Base-by-base conservation (phyloP, 352 stramenopile species). In the Phytophthora pistaciae region DNA sequence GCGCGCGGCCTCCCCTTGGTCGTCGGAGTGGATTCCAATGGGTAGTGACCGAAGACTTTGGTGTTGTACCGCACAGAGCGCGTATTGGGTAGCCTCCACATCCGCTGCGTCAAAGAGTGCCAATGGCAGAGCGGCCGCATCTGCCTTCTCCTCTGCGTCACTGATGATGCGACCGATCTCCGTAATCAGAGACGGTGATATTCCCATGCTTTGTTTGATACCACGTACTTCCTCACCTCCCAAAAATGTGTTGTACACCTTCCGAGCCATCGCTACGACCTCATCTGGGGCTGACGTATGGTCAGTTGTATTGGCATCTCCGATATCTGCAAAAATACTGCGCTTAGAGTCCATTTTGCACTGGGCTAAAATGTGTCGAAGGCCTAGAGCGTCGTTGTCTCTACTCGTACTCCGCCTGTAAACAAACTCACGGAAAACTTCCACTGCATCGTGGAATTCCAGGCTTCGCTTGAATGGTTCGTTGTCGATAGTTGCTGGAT, bases 401-500 rank as follows among this genome's bases (percentile, higher is more conserved):
- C 9, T n/a, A 29, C 9, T 16, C 9, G 38, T 33, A 4, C 23
- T n/a, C 23, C 56, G 56, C 5, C 44, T 33, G 16, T 70, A 75
- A 1, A 66, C 55, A 55, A 70, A 75, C 18, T 84, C 82, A 18
- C 72, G 64, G 27, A 86, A 91, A 18, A 84, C 71, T 59, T 84
- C 80, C 3, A 91, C 74, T 8, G 80, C 75, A 13, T 90, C 82
- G 44, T 91, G 84, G 42, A 91, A 87, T 50, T 85, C 82, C n/a
- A 77, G 58, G 20, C 68, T 82, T 36, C 48, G 63, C 52, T 27
- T 27, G 31, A 87, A 77, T 18, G 50, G 48, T 20, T 79, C 69
- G 36, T 65, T 74, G 6, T 63, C 63, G 7, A 53, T 20, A 56
- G 29, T 29, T 40, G 0, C 44, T 23, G 14, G 18, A 10, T 69